Evolutionary conservation across 192 early-diverging fungal genomes (phyloP).

Genomic region (Backusella luteola): DNA sequence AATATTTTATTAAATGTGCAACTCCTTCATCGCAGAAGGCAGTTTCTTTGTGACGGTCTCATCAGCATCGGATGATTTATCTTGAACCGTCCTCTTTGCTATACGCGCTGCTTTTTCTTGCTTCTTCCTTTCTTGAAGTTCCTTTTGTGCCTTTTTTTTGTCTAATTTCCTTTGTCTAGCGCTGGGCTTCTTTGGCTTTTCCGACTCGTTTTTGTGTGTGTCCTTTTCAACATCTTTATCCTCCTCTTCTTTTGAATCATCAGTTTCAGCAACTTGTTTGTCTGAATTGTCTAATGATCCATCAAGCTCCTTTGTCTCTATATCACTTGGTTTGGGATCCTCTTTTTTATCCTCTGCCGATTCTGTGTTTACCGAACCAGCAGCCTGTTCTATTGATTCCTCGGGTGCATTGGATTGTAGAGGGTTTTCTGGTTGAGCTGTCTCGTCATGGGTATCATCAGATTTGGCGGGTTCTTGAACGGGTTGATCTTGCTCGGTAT

Average conservation of each 20-base stretch:
- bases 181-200: slow-evolving; percentile 12
- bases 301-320: neutral
- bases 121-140: slow-evolving; percentile 12
- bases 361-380: neutral
- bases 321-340: neutral
- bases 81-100: neutral
- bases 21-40: slow-evolving; percentile 6
- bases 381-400: neutral
- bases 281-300: neutral
- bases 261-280: neutral
- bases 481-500: neutral
- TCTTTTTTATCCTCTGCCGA: neutral
- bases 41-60: neutral
- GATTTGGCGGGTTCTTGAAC: neutral
- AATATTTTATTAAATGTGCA: neutral
- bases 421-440: neutral
- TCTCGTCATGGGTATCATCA: neutral
- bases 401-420: neutral
- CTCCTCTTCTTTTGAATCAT: neutral
- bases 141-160: slow-evolving; percentile 23
- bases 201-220: neutral
- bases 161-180: slow-evolving; percentile 18
- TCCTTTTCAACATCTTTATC: neutral
- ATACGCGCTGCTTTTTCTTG: neutral
- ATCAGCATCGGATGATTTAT: neutral